Percentiles rank a stretch among this genome's conserved stretches.
Evolutionary conservation across 176 grass and related monocot genomes (phyloP).

Genomic region (Bromus sterilis): DNA sequence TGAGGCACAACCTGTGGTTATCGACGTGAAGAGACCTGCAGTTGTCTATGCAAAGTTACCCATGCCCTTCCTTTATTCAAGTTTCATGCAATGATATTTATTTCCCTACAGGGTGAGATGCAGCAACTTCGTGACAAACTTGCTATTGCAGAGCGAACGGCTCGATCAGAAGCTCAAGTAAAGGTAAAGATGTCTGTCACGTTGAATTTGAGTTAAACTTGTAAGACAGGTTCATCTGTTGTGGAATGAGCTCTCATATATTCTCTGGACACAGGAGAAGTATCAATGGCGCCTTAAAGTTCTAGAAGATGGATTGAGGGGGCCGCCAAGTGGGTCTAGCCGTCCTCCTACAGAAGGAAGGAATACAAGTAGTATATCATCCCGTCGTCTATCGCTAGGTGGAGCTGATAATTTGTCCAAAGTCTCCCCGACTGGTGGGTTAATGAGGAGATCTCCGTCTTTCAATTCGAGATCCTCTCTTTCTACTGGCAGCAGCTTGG

Average conservation of each 20-base stretch:
- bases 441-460: constrained; percentile 74
- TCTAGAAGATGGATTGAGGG: constrained; percentile 87
- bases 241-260: neutral
- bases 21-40: neutral
- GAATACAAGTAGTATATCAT: constrained; percentile 44
- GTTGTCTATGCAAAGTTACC: neutral
- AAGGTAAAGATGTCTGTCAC: constrained; percentile 45
- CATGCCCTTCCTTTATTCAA: neutral
- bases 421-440: constrained; percentile 38
- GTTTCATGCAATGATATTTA: neutral
- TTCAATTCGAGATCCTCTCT: constrained; percentile 65
- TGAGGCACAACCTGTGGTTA: neutral
- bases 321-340: constrained; percentile 41
- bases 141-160: constrained; percentile 70
- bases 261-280: constrained; percentile 56
- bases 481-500: constrained; percentile 59
- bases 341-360: constrained; percentile 58
- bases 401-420: constrained; percentile 69
- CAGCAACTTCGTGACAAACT: constrained; percentile 94
- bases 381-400: constrained; percentile 66
- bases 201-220: constrained; percentile 1
- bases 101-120: constrained; percentile 74
- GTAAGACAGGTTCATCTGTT: neutral
- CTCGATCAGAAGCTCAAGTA: constrained; percentile 80
- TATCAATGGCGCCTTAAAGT: constrained; percentile 80